These are phyloP conservation scores for Sugiyamaella xylanicola DNA, from an alignment of 1,139 yeast species.

Conservation along the genomic window DNA sequence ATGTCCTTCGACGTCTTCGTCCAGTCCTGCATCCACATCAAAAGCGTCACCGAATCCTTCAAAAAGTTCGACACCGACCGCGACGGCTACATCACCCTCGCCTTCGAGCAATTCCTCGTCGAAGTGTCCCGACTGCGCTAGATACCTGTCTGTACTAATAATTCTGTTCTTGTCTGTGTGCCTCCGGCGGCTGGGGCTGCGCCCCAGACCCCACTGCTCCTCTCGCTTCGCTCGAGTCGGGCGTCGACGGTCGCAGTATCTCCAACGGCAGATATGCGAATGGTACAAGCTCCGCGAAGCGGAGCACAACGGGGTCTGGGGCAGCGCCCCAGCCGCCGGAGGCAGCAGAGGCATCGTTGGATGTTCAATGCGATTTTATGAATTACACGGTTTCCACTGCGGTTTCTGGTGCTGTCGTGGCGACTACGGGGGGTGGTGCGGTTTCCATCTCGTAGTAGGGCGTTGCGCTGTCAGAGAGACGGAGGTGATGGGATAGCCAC, in stretches of 20 bases:
- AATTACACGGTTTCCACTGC: background rate
- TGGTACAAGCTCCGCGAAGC: no score
- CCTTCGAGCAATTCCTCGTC: slow-evolving; percentile 75
- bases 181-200: no score
- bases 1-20: slow-evolving; percentile 82
- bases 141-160: no score
- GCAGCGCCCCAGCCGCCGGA: no score
- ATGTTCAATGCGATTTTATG: no score
- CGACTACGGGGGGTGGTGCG: background rate
- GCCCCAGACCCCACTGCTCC: no score
- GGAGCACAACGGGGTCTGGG: no score
- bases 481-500: background rate
- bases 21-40: slow-evolving; percentile 73
- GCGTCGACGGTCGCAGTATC: no score
- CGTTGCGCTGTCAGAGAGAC: slow-evolving; percentile 3
- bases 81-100: slow-evolving; percentile 75
- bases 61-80: slow-evolving; percentile 75
- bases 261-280: no score
- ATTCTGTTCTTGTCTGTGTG: no score
- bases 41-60: slow-evolving; percentile 76
- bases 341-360: no score
- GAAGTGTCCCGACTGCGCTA: slow-evolving; percentile 48
- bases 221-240: no score
- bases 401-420: background rate
- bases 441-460: slow-evolving; percentile 6